A percentile compares a stretch with the other conserved stretches of the same genome.
Evolutionary conservation across 306 rosid genomes (phyloP).

Genomic region (Hippophae rhamnoides): DNA sequence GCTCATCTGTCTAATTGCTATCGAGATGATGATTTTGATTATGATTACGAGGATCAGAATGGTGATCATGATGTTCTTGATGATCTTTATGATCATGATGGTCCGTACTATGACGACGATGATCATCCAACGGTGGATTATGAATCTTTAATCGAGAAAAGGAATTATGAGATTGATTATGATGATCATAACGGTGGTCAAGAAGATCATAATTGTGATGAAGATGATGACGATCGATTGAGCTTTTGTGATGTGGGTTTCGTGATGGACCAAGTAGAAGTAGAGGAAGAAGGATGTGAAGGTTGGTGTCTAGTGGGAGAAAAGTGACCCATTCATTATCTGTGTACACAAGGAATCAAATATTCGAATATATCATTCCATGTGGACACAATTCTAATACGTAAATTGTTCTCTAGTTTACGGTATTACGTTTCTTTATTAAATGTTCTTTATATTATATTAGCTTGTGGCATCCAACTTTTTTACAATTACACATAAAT

Average conservation of each 20-base stretch:
- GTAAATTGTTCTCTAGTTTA: no score
- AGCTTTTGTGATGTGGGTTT: conserved; percentile 27
- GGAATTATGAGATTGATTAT: not conserved
- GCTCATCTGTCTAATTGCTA: conserved; percentile 18
- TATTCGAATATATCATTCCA: no score
- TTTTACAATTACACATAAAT: no score
- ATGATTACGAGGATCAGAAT: conserved; percentile 3
- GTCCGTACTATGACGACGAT: not conserved
- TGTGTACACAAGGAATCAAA: not conserved
- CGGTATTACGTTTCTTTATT: no score
- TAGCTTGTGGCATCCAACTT: no score
- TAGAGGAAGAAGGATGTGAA: conserved; percentile 45
- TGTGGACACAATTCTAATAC: no score
- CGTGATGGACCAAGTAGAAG: conserved; percentile 29
- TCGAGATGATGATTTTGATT: not conserved
- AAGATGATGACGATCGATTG: conserved; percentile 13
- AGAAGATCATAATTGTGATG: conserved; percentile 7
- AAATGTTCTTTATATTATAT: no score
- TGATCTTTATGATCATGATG: not conserved
- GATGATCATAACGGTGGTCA: conserved; percentile 6
- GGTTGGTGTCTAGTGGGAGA: conserved; percentile 48
- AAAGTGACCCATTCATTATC: conserved; percentile 12
- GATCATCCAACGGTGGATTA: conserved; percentile 3
- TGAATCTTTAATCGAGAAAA: not conserved
- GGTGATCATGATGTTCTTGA: no score